Conservation (phyloP, 176 grass and related monocot species). For the Microstegium vimineum region DNA sequence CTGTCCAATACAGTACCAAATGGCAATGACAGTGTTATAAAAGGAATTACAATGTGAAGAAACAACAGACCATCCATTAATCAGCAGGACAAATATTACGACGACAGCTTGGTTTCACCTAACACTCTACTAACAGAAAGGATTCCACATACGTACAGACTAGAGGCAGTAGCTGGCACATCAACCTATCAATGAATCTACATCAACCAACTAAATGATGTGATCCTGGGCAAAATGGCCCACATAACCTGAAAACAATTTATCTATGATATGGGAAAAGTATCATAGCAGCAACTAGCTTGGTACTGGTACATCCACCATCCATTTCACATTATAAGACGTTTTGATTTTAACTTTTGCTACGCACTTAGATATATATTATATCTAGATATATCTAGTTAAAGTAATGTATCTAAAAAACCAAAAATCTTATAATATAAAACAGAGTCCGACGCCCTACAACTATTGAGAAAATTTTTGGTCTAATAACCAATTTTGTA, state of each 20-base stretch:
- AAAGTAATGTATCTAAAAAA: background rate
- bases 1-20: background rate
- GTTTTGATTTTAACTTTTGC: background rate
- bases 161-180: conserved; percentile 32
- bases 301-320: background rate
- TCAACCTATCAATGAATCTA: conserved; percentile 15
- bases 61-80: background rate
- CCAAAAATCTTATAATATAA: background rate
- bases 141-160: conserved; percentile 24
- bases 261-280: background rate
- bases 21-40: background rate
- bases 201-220: conserved; percentile 23
- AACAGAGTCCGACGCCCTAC: background rate
- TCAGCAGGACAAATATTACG: background rate
- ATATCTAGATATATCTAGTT: background rate
- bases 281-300: background rate
- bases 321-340: background rate
- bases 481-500: background rate
- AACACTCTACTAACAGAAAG: conserved; percentile 21
- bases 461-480: background rate
- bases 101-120: conserved; percentile 30
- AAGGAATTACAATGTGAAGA: background rate
- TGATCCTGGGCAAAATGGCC: background rate
- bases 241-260: background rate
- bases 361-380: background rate